A percentile compares a stretch with the other conserved stretches of the same genome.
Evolutionary conservation across 2,329 filamentous ascomycete genomes (phyloP).

Genomic region (Clarireedia paspali): DNA sequence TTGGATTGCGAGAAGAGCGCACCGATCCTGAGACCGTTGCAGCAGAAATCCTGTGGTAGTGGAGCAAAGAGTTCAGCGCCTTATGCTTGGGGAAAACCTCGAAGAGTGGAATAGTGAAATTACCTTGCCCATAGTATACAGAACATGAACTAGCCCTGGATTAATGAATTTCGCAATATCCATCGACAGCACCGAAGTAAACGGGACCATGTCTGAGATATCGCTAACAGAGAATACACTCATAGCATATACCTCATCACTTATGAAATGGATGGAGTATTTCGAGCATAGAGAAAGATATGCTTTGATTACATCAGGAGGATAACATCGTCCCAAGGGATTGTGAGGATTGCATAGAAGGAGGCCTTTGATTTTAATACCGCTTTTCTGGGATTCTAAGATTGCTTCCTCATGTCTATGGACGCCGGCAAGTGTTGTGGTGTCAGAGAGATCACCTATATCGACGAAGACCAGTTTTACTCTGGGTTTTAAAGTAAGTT

Average conservation of each 20-base stretch:
- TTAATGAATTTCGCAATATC: constrained; percentile 37
- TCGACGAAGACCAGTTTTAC: background rate
- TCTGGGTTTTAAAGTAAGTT: background rate
- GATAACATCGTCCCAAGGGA: constrained; percentile 20
- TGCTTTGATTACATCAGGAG: constrained; percentile 20
- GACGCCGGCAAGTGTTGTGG: constrained; percentile 29
- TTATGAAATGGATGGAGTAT: constrained; percentile 37
- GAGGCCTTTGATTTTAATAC: constrained; percentile 29
- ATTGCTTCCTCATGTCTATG: constrained; percentile 33
- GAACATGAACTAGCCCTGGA: constrained; percentile 35
- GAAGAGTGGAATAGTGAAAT: background rate
- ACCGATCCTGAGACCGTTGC: constrained; percentile 36
- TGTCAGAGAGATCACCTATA: constrained; percentile 25
- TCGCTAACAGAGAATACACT: constrained; percentile 34
- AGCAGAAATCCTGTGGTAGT: constrained; percentile 33
- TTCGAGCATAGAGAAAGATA: constrained; percentile 34
- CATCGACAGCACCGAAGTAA: constrained; percentile 43
- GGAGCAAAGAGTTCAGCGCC: too few relatives aligned
- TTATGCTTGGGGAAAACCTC: background rate
- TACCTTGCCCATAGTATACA: constrained; percentile 23
- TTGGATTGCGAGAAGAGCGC: constrained; percentile 20
- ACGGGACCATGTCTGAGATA: constrained; percentile 30
- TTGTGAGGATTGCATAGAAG: constrained; percentile 33
- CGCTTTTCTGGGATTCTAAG: constrained; percentile 24
- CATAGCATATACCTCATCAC: constrained; percentile 43